These are phyloP conservation scores for Aspergillus haitiensis DNA, from an alignment of 495 filamentous ascomycete genomes.

Conservation along the genomic window DNA sequence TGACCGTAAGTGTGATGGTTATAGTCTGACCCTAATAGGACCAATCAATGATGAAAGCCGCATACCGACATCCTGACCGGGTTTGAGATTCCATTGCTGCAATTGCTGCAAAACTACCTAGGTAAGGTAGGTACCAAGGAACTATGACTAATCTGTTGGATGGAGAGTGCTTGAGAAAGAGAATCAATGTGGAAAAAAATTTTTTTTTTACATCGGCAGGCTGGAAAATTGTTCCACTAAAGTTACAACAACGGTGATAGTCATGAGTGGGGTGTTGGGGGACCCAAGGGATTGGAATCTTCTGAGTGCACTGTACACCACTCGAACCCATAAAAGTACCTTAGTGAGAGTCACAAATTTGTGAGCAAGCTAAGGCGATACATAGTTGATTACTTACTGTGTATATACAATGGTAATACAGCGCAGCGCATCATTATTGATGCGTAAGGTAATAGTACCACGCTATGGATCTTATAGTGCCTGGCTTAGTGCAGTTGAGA, in stretches of 20 bases:
- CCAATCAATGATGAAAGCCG: too few species aligned
- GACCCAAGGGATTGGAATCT: conserved; percentile 22
- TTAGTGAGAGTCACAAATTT: not conserved
- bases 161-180: too few species aligned
- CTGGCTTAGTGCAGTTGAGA: conserved; percentile 26
- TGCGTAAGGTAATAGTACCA: conserved; percentile 19
- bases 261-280: conserved; percentile 17
- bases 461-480: conserved; percentile 27
- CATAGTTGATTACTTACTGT: not conserved
- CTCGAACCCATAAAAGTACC: not conserved
- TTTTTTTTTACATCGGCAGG: conserved; percentile 11
- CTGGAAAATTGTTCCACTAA: conserved; percentile 9
- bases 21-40: too few species aligned
- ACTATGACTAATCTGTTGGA: too few species aligned
- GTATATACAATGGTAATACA: not conserved
- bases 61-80: too few species aligned
- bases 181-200: too few species aligned
- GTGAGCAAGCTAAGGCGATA: not conserved
- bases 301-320: conserved; percentile 4
- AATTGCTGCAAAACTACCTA: too few species aligned
- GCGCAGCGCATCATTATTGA: not conserved
- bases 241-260: conserved; percentile 16
- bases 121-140: too few species aligned
- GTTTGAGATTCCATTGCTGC: too few species aligned
- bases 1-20: too few species aligned